A percentile compares a stretch with the other conserved stretches of the same genome.
Evolutionary conservation across 2,329 filamentous ascomycete genomes (phyloP).

Genomic region (Nannizziopsis arthrosporioides): DNA sequence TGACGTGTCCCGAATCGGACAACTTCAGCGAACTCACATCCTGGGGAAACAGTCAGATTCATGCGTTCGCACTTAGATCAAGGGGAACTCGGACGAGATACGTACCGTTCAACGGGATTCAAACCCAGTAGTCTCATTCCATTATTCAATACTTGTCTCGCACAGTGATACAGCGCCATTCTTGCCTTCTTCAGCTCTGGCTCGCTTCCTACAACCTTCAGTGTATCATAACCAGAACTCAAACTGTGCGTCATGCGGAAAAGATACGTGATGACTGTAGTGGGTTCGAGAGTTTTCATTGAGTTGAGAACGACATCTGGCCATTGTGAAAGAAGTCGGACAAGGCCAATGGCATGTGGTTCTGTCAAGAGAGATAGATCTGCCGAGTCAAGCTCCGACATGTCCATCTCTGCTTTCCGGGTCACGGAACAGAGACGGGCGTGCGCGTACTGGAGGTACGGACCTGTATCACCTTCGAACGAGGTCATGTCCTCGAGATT

Average conservation of each 20-base stretch:
- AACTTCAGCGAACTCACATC: not conserved
- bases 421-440: conserved; percentile 48
- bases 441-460: conserved; percentile 54
- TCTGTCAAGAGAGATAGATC: conserved; percentile 52
- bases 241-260: conserved; percentile 55
- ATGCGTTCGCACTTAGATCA: not conserved
- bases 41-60: not conserved
- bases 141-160: conserved; percentile 53
- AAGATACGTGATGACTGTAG: conserved; percentile 54
- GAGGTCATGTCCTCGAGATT: conserved; percentile 55
- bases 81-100: not conserved
- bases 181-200: conserved; percentile 47
- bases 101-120: conserved; percentile 49
- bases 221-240: conserved; percentile 50
- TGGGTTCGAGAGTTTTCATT: conserved; percentile 54
- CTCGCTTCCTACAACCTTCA: conserved; percentile 51
- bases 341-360: conserved; percentile 49
- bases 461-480: conserved; percentile 55
- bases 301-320: conserved; percentile 54
- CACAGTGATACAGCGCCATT: conserved; percentile 50
- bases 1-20: too few relatives aligned
- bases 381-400: conserved; percentile 41
- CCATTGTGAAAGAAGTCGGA: conserved; percentile 51
- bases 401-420: conserved; percentile 43
- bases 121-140: conserved; percentile 55